These are phyloP conservation scores for Fraxinus xanthoxyloides DNA, from an alignment of 305 asterid genomes.

Conservation along the genomic window DNA sequence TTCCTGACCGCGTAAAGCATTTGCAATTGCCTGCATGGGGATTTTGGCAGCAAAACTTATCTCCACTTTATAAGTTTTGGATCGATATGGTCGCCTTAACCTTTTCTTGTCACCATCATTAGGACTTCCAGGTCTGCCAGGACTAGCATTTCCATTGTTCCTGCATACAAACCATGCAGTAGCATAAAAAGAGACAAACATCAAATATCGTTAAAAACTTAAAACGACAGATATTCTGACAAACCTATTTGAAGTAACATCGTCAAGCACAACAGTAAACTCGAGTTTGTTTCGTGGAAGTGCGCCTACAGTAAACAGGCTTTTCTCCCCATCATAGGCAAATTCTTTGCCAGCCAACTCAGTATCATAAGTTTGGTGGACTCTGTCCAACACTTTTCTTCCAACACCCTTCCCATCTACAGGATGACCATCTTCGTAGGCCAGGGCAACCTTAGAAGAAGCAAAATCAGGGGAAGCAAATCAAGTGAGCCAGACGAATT, in stretches of 20 bases:
- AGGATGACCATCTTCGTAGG: constrained; percentile 48
- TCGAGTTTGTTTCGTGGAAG: constrained; percentile 44
- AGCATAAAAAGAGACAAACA: background rate
- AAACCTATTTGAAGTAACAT: constrained; percentile 37
- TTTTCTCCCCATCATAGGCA: constrained; percentile 50
- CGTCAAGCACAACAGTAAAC: constrained; percentile 40
- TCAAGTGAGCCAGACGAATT: background rate
- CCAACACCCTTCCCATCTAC: constrained; percentile 36
- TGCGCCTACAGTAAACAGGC: constrained; percentile 45
- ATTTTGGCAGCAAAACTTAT: constrained; percentile 42
- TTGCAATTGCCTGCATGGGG: constrained; percentile 43
- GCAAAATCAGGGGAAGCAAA: background rate
- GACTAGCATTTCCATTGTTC: constrained; percentile 33
- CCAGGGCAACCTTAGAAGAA: constrained; percentile 35
- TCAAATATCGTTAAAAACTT: background rate
- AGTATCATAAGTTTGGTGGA: constrained; percentile 35
- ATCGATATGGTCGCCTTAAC: constrained; percentile 31
- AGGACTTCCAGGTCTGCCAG: constrained; percentile 20
- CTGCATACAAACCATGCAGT: constrained; percentile 3
- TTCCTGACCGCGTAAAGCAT: constrained; percentile 34
- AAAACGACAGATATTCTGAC: constrained; percentile 4
- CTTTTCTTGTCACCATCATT: constrained; percentile 44
- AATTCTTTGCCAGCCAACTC: constrained; percentile 42
- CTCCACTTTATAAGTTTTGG: constrained; percentile 36
- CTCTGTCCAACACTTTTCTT: constrained; percentile 46